Base-by-base conservation (phyloP, 495 filamentous ascomycete species). In the Paragyromitra xinjiangensis region DNA sequence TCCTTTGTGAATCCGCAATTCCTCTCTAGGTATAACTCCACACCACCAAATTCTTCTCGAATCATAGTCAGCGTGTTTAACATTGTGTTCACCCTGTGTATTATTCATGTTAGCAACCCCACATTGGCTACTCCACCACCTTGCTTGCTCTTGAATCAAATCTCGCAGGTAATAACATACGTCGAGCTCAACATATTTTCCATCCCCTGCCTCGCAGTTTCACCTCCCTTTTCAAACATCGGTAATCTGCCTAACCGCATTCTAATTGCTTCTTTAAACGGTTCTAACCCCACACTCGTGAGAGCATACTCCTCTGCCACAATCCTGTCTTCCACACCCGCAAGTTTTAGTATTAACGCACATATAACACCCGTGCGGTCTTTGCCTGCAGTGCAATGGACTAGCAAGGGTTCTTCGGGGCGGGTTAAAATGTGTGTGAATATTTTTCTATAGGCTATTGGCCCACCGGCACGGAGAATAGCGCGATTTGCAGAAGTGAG, bases 311-410 rank as follows among this genome's bases (percentile, higher is more conserved):
- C 91, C 51, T 88, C 81, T 7, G 88, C 87, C 42, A 92, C 85
- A n/a, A 84, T 71, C 16, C 88, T 85, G 77, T 90, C 86, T 0
- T 84, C 73, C 0, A 89, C 86, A 29, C 89, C 88, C 62, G 86
- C 89, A 9, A 92, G 83, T 55, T 85, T 82, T 7, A 92, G 83
- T 26, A 92, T 79, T 8, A 92, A 73, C 26, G 89, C 90, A 69
- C 86, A 85, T 53, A 92, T 80, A 1, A 92, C 84, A 11, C 91
- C 91, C 1, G 91, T 92, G 53, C 90, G 84, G 82, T 90, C 89
- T 79, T 91, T 91, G 0, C 89, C 89, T 16, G 87, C 88, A 14
- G 88, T 88, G 80, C 91, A 93, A 83, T 91, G 86, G 69, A 88
- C 86, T 69, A 89, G 81, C 66, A 88, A 81, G 8, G 85, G 83